Conservation (phyloP, 2,329 filamentous ascomycete genomes). For the Colletotrichum lindemuthianum region DNA sequence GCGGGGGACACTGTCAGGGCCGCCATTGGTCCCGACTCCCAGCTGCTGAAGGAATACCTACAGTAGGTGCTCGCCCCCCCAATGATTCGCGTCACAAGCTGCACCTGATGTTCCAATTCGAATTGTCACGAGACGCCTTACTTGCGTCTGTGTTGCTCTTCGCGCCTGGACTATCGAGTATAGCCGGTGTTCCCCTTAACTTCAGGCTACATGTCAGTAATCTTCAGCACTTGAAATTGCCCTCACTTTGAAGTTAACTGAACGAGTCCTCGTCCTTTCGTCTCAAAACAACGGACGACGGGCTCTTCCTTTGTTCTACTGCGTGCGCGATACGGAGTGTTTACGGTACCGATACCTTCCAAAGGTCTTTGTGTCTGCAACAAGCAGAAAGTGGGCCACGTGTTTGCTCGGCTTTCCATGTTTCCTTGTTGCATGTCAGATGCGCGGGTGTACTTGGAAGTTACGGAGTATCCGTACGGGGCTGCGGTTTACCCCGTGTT, state of each 20-base stretch:
- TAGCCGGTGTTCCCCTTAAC: too few species aligned
- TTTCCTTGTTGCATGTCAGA: neutral
- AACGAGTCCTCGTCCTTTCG: too few species aligned
- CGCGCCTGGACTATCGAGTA: neutral
- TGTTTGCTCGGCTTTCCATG: slow-evolving; percentile 18
- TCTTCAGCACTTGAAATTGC: too few species aligned
- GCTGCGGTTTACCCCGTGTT: slow-evolving; percentile 7
- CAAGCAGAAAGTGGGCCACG: slow-evolving; percentile 8
- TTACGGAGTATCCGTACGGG: neutral
- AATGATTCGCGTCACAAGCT: slow-evolving; percentile 32
- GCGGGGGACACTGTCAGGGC: slow-evolving; percentile 17
- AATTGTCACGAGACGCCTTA: neutral
- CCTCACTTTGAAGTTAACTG: too few species aligned
- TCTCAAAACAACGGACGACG: too few species aligned
- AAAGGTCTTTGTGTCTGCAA: neutral
- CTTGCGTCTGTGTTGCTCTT: neutral
- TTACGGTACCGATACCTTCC: neutral
- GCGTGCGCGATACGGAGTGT: neutral
- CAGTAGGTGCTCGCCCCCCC: neutral
- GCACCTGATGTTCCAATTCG: slow-evolving; percentile 22
- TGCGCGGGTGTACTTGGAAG: slow-evolving; percentile 7
- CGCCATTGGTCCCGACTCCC: slow-evolving; percentile 3
- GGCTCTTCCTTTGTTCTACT: too few species aligned
- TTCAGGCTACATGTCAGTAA: too few species aligned
- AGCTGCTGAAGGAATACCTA: neutral